These are phyloP conservation scores for Wickerhamomyces subpelliculosus DNA, from an alignment of 805 yeast species.

Conservation along the genomic window DNA sequence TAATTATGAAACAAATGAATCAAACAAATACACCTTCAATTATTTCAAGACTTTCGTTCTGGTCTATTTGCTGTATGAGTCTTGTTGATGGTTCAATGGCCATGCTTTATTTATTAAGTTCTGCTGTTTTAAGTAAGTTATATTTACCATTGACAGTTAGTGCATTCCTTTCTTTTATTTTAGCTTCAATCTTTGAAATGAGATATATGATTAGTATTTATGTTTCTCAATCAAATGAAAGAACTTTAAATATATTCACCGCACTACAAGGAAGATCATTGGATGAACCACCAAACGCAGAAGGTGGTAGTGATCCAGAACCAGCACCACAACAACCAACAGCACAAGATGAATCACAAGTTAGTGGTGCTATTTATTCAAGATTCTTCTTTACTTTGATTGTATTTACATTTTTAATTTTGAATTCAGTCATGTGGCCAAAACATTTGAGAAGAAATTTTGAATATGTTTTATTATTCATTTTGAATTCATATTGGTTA, in stretches of 20 bases:
- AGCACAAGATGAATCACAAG: conserved; percentile 41
- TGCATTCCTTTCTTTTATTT: conserved; percentile 60
- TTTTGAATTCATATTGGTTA: conserved; percentile 71
- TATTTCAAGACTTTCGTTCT: conserved; percentile 64
- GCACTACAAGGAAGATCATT: conserved; percentile 53
- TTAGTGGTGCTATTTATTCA: conserved; percentile 51
- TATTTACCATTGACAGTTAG: conserved; percentile 65
- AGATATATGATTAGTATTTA: conserved; percentile 63
- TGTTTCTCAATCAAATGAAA: conserved; percentile 66
- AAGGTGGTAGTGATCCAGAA: conserved; percentile 1
- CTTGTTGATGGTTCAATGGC: conserved; percentile 65
- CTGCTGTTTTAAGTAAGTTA: conserved; percentile 46
- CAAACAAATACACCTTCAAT: conserved; percentile 73
- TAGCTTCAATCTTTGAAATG: conserved; percentile 70
- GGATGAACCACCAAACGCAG: conserved; percentile 26
- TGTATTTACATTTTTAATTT: conserved; percentile 46
- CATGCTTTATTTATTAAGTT: conserved; percentile 51
- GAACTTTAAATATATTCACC: conserved; percentile 58
- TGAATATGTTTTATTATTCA: conserved; percentile 47
- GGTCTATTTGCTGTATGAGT: conserved; percentile 57
- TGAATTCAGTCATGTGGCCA: conserved; percentile 62
- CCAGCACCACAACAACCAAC: conserved; percentile 18
- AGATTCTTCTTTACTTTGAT: conserved; percentile 48
- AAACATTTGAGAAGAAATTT: conserved; percentile 41
- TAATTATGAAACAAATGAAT: conserved; percentile 56